Base-by-base conservation (phyloP, 2,329 filamentous ascomycete species). In the Massarina eburnea region DNA sequence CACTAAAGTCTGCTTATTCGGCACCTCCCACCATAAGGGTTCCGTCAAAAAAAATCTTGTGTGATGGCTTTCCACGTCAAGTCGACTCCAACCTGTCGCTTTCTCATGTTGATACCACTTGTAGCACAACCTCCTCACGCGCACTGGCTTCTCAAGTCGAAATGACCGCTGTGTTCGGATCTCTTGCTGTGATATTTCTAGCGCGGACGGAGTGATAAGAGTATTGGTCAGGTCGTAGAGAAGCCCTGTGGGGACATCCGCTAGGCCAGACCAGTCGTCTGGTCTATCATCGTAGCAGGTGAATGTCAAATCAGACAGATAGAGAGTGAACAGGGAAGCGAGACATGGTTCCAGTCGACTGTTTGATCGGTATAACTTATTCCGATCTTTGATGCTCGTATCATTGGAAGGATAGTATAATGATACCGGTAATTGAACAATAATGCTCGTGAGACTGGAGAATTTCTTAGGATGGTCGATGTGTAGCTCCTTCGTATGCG, bases 41-140 rank as follows among this genome's bases (percentile, higher is more conserved):
- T 40, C 22, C 5, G 24, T 41, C 15, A 49, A n/a, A 19, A 49
- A 49, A 29, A 43, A 49, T 15, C 34, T 20, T 21, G 29, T 39
- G 24, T 41, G 42, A 15, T 17, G 21, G 9, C 17, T 38, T 12
- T 43, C 43, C 20, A 44, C 43, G 12, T 41, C 18, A 8, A 24
- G 7, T 4, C 10, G 19, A 32, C 7, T 39, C 19, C 20, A 24
- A 22, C 27, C 18, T 14, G 12, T 34, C 14, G 32, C 3, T 19
- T 40, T 1, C 14, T 20, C 19, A 14, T 9, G 29, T n/a, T n/a
- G 22, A 9, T 12, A 19, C 47, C 47, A 49, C 12, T 19, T 35
- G 14, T 46, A 49, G 7, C 22, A 24, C n/a, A 49, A 14, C 20
- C 32, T 8, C 8, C 47, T 34, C 6, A 46, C 33, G 30, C 22